Percentiles rank a stretch among this genome's conserved stretches.
Evolutionary conservation across 345 rosid species (phyloP).

Genomic region (Populus euphratica): DNA sequence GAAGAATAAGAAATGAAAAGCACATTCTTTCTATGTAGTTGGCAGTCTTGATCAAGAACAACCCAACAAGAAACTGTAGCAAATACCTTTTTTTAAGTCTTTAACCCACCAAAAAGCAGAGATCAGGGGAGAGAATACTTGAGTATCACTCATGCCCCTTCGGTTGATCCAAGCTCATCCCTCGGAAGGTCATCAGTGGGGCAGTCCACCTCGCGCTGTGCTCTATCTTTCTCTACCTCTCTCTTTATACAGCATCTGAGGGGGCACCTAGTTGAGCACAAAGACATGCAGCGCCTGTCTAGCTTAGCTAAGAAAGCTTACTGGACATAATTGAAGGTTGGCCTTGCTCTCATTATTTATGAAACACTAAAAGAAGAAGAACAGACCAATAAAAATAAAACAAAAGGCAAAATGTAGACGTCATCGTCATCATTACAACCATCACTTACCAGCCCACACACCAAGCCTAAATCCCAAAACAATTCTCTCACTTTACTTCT

Average conservation of each 20-base stretch:
- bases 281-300: background rate
- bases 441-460: conserved; percentile 29
- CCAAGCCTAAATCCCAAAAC: conserved; percentile 28
- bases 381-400: background rate
- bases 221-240: background rate
- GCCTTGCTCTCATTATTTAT: background rate
- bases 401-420: conserved; percentile 11
- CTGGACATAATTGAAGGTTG: background rate
- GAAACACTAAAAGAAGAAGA: background rate
- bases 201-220: background rate
- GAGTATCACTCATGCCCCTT: background rate
- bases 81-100: background rate
- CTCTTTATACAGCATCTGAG: background rate
- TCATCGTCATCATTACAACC: conserved; percentile 39
- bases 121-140: background rate
- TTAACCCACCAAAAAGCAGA: background rate
- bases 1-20: conserved; percentile 5
- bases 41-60: background rate
- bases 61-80: conserved; percentile 5
- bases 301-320: too few species aligned
- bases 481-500: conserved; percentile 21
- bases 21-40: background rate
- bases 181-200: background rate
- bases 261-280: background rate
- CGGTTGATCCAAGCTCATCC: background rate